Conservation (phyloP, 306 rosid species). For the Vachellia collinsii region DNA sequence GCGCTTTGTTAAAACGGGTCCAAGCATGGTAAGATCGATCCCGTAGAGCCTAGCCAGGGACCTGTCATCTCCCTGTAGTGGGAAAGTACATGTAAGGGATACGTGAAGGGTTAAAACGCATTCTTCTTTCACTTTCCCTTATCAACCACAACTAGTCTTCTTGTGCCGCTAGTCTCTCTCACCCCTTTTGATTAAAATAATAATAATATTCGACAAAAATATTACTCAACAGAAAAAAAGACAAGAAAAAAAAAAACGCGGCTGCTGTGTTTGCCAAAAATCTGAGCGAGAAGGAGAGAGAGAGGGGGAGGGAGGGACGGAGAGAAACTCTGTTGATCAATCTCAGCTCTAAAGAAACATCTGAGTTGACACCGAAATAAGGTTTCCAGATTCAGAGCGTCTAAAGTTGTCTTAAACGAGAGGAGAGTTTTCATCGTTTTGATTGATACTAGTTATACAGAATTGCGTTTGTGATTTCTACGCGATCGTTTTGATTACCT, state of each 20-base stretch:
- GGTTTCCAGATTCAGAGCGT: conserved; percentile 18
- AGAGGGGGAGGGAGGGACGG: conserved; percentile 18
- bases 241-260: conserved; percentile 38
- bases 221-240: not conserved
- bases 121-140: conserved; percentile 29
- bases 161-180: not conserved
- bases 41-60: too few species aligned
- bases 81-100: not conserved
- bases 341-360: conserved; percentile 40
- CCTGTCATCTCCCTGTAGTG: not conserved
- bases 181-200: conserved; percentile 5
- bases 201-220: conserved; percentile 32
- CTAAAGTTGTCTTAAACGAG: conserved; percentile 15
- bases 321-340: conserved; percentile 47
- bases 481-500: conserved; percentile 55
- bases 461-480: conserved; percentile 42
- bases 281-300: conserved; percentile 35
- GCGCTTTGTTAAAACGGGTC: not conserved
- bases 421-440: not conserved
- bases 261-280: conserved; percentile 76
- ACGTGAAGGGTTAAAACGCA: conserved; percentile 28
- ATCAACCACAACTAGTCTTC: conserved; percentile 21
- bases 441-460: not conserved
- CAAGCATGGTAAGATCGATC: too few species aligned
- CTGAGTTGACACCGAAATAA: conserved; percentile 33